These are phyloP conservation scores for Colletotrichum sp. DNA, from an alignment of 2,329 filamentous ascomycete genomes.

Conservation along the genomic window DNA sequence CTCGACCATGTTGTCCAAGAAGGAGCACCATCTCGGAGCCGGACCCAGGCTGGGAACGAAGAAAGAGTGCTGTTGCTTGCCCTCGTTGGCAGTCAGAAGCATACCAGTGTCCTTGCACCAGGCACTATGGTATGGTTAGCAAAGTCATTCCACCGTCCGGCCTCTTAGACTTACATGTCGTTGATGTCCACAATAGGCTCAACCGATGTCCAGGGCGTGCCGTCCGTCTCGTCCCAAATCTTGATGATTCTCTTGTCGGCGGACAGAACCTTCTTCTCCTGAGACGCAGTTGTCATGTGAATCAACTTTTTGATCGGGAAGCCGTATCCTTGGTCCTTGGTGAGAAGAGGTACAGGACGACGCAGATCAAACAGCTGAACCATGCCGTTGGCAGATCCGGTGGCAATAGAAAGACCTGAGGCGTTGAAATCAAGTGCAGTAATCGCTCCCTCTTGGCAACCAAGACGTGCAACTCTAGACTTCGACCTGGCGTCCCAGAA, in stretches of 20 bases:
- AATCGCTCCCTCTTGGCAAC: conserved; percentile 73
- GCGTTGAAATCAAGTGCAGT: conserved; percentile 87
- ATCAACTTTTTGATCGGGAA: conserved; percentile 88
- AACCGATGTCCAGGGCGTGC: conserved; percentile 92
- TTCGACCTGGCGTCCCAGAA: conserved; percentile 93
- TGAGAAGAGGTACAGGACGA: conserved; percentile 82
- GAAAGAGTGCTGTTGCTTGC: conserved; percentile 92
- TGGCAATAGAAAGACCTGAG: conserved; percentile 83
- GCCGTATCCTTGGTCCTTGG: conserved; percentile 95
- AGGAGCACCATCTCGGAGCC: conserved; percentile 93
- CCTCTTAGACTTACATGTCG: conserved; percentile 60
- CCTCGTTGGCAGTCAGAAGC: conserved; percentile 96
- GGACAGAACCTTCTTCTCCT: conserved; percentile 87
- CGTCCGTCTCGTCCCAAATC: conserved; percentile 85
- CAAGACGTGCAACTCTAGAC: conserved; percentile 78
- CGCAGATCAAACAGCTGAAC: conserved; percentile 92
- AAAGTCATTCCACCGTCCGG: background rate
- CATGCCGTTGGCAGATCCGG: conserved; percentile 86
- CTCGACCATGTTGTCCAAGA: conserved; percentile 96
- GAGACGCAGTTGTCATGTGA: conserved; percentile 72
- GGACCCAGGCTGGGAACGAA: conserved; percentile 94
- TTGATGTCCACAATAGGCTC: conserved; percentile 96
- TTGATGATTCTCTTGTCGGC: conserved; percentile 97
- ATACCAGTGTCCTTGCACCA: conserved; percentile 94
- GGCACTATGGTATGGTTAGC: conserved; percentile 44